A percentile compares a stretch with the other conserved stretches of the same genome.
Evolutionary conservation across 2,329 filamentous ascomycete genomes (phyloP).

Genomic region (Ilyonectria robusta): DNA sequence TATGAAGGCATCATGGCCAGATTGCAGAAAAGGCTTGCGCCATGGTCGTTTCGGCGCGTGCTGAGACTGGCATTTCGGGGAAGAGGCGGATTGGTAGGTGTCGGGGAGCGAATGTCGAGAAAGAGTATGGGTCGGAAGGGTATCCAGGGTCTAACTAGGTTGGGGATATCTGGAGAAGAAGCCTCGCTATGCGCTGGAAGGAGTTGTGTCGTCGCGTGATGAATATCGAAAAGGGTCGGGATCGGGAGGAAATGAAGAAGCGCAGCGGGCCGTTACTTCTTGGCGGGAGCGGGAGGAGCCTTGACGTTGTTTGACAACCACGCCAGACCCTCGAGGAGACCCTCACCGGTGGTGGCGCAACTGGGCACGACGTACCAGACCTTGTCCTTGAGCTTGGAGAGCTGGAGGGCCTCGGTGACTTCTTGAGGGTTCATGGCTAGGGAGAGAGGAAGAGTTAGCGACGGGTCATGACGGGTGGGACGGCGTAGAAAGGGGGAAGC

Average conservation of each 20-base stretch:
- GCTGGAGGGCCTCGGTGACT: constrained; percentile 82
- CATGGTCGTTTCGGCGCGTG: constrained; percentile 21
- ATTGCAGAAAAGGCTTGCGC: constrained; percentile 17
- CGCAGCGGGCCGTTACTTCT: constrained; percentile 61
- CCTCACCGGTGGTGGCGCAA: constrained; percentile 85
- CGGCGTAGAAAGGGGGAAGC: constrained; percentile 8
- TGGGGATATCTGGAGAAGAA: constrained; percentile 16
- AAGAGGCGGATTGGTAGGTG: not conserved
- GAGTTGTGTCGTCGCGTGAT: constrained; percentile 21
- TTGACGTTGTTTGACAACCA: constrained; percentile 92
- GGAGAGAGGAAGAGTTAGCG: constrained; percentile 12
- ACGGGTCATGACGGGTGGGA: not conserved
- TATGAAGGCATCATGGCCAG: not conserved
- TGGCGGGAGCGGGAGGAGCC: constrained; percentile 67
- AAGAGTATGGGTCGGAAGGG: constrained; percentile 21
- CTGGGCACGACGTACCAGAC: constrained; percentile 89
- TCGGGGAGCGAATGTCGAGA: constrained; percentile 7
- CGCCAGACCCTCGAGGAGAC: constrained; percentile 83
- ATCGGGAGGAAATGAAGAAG: not conserved
- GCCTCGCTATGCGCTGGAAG: constrained; percentile 24
- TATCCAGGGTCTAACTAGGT: constrained; percentile 26
- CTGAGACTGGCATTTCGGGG: constrained; percentile 17
- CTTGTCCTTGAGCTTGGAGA: constrained; percentile 84
- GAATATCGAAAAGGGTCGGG: constrained; percentile 17
- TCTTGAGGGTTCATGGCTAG: constrained; percentile 86